These are phyloP conservation scores for Syncephalastrum monosporum DNA, from an alignment of 371 early-diverging fungal genomes.

Conservation along the genomic window DNA sequence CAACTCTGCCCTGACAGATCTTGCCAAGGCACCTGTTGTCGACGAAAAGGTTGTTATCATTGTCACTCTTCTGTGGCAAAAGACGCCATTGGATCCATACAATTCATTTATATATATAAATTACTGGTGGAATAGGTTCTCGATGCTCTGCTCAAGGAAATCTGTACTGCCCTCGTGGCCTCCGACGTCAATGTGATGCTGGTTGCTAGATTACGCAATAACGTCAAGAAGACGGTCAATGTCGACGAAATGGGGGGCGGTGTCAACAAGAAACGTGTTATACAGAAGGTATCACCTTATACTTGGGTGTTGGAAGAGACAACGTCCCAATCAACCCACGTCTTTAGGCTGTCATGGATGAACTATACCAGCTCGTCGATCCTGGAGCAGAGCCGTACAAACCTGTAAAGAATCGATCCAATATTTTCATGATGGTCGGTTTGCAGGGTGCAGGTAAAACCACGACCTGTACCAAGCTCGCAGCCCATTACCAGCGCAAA, in stretches of 20 bases:
- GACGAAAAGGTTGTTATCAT: conserved; percentile 75
- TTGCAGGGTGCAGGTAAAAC: conserved; percentile 99
- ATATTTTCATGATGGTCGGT: conserved; percentile 99
- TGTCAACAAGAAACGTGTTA: conserved; percentile 82
- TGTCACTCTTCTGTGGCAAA: no score
- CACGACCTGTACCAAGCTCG: conserved; percentile 98
- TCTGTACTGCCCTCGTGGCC: conserved; percentile 87
- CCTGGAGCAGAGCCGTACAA: conserved; percentile 89
- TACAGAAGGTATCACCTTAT: conserved; percentile 75
- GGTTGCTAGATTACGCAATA: conserved; percentile 83
- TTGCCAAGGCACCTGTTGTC: conserved; percentile 84
- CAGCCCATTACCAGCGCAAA: conserved; percentile 94
- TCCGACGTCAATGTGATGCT: conserved; percentile 95
- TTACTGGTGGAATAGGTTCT: conserved; percentile 53
- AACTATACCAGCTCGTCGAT: conserved; percentile 92
- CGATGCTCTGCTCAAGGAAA: conserved; percentile 84
- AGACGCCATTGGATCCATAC: background rate
- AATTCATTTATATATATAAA: background rate
- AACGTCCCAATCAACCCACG: background rate
- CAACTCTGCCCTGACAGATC: conserved; percentile 76
- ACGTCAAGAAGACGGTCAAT: conserved; percentile 84
- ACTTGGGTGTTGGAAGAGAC: background rate
- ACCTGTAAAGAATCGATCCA: conserved; percentile 83
- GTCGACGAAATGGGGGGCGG: conserved; percentile 79
- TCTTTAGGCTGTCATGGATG: conserved; percentile 89